Percentiles rank a stretch among this genome's conserved stretches.
These are phyloP conservation scores for Phanerochaete sordida DNA, from an alignment of 768 basidiomycete species.

Conservation along the genomic window DNA sequence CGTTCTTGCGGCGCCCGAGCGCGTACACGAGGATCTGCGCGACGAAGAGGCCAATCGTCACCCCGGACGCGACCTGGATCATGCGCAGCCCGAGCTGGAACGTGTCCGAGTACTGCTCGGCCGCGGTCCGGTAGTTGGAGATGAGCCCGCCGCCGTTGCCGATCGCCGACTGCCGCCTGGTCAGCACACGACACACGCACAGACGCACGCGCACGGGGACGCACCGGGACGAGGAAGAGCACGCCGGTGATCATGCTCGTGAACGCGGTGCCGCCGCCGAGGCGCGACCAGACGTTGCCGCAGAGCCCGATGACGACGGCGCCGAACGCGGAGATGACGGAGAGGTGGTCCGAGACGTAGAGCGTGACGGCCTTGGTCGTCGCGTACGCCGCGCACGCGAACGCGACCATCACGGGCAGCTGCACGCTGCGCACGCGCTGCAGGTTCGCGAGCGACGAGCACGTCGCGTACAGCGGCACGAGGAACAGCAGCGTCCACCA, in stretches of 20 bases:
- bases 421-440: slow-evolving; percentile 70
- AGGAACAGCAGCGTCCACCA: slow-evolving; percentile 78
- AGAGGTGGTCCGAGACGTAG: slow-evolving; percentile 61
- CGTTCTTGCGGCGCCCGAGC: slow-evolving; percentile 69
- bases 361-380: slow-evolving; percentile 63
- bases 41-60: slow-evolving; percentile 80
- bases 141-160: slow-evolving; percentile 71
- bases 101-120: slow-evolving; percentile 70
- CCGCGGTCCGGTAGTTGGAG: slow-evolving; percentile 55
- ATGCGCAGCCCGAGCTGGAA: slow-evolving; percentile 79
- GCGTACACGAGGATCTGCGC: slow-evolving; percentile 80
- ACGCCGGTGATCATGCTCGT: slow-evolving; percentile 93
- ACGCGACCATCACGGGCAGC: slow-evolving; percentile 71
- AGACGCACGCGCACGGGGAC: slow-evolving; percentile 25
- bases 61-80: slow-evolving; percentile 82
- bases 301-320: slow-evolving; percentile 76
- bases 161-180: slow-evolving; percentile 56
- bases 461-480: slow-evolving; percentile 73
- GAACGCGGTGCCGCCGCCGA: slow-evolving; percentile 78
- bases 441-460: slow-evolving; percentile 72
- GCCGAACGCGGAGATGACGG: slow-evolving; percentile 75
- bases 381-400: slow-evolving; percentile 72
- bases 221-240: slow-evolving; percentile 83
- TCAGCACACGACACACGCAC: slow-evolving; percentile 8
- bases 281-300: slow-evolving; percentile 77